A percentile compares a stretch with the other conserved stretches of the same genome.
phyloP scores from a whole-genome alignment of 2,329 filamentous ascomycete species.

The Elsinoe fawcettii region DNA sequence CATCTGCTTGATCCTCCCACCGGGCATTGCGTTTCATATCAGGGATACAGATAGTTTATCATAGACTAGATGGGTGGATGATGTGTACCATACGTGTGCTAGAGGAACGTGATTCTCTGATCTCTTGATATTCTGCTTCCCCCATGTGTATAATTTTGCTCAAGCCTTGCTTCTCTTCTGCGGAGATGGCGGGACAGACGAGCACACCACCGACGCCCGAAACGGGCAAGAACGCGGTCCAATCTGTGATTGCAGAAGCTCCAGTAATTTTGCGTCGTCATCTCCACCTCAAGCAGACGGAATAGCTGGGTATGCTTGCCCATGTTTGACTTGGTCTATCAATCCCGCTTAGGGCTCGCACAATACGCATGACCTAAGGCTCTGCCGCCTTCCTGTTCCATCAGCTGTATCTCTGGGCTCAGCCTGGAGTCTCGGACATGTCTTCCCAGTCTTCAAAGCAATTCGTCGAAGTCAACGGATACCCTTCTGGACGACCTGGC shows the following conservation, averaged over 20 bases:
- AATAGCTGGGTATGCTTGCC: neutral
- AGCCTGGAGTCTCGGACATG: neutral
- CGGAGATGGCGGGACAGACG: neutral
- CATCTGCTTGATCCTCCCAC: conserved; percentile 9
- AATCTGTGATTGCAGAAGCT: neutral
- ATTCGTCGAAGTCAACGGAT: conserved; percentile 20
- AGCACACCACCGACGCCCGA: neutral
- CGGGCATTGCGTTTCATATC: conserved; percentile 15
- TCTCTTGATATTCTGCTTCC: too few relatives aligned
- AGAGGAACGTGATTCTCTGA: too few relatives aligned
- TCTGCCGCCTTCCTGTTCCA: neutral
- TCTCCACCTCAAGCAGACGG: neutral
- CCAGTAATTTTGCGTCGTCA: conserved; percentile 9
- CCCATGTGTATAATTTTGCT: neutral
- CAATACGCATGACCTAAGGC: neutral
- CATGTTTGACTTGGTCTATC: neutral
- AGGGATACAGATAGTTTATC: conserved; percentile 5
- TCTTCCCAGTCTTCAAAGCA: neutral
- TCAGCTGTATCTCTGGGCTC: neutral
- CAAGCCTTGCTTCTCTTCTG: neutral
- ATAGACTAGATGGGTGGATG: neutral
- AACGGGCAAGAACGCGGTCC: neutral
- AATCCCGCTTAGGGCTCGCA: neutral
- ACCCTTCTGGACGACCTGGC: conserved; percentile 17
- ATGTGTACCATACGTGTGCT: neutral